phyloP scores from a whole-genome alignment of 148 eudicot species.

The Limonium bicolor region DNA sequence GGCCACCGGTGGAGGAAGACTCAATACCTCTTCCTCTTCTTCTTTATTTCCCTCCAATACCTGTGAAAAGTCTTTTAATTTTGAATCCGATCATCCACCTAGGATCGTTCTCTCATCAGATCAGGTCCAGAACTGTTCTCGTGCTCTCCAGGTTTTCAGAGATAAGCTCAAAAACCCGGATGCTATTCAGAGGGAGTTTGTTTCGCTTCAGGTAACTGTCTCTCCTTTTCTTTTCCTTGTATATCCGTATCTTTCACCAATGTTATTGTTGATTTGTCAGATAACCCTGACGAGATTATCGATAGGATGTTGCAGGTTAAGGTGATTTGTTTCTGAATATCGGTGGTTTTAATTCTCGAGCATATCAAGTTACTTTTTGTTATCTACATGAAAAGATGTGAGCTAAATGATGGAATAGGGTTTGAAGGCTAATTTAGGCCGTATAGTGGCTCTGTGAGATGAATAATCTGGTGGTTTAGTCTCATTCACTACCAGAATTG shows the following conservation, averaged over 20 bases:
- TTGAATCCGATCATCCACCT: constrained; percentile 18
- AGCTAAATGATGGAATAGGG: too few relatives aligned
- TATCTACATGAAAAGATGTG: too few relatives aligned
- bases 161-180: constrained; percentile 22
- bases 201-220: constrained; percentile 33
- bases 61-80: constrained; percentile 10
- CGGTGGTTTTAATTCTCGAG: not conserved
- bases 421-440: too few relatives aligned
- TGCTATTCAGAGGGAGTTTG: constrained; percentile 41
- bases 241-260: not conserved
- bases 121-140: constrained; percentile 34
- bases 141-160: constrained; percentile 38
- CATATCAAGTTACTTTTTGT: not conserved
- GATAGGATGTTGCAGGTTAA: too few relatives aligned
- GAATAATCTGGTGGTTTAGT: too few relatives aligned
- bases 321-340: not conserved
- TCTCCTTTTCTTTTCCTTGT: not conserved
- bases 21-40: constrained; percentile 7
- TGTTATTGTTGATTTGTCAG: not conserved
- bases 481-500: too few relatives aligned
- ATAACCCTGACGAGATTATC: not conserved
- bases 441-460: too few relatives aligned
- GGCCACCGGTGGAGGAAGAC: constrained; percentile 7
- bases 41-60: constrained; percentile 10
- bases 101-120: constrained; percentile 26